A percentile compares a stretch with the other conserved stretches of the same genome.
Conservation (phyloP, 2,329 filamentous ascomycete genomes). For the Ophiostoma australiae region DNA sequence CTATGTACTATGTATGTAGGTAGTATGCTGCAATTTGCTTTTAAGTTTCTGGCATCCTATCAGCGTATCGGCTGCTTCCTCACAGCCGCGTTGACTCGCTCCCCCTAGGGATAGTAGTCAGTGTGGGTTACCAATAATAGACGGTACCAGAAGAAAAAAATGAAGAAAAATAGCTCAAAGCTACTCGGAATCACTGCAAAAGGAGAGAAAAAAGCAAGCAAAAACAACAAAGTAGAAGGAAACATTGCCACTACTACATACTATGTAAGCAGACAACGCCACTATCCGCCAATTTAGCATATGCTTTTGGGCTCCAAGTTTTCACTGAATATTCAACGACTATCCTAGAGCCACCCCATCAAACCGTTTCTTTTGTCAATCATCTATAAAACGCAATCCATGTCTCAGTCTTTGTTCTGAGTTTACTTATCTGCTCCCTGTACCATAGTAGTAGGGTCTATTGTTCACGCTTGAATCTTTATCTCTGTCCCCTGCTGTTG, state of each 20-base stretch:
- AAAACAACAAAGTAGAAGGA: too few relatives aligned
- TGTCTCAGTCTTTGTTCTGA: neutral
- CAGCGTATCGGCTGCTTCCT: neutral
- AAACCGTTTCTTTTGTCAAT: neutral
- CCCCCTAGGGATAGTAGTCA: neutral
- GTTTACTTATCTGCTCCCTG: too few relatives aligned
- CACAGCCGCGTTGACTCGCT: neutral
- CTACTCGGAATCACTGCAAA: neutral
- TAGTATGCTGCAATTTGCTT: neutral
- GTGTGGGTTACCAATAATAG: neutral
- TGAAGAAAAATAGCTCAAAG: neutral
- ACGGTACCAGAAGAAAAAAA: neutral
- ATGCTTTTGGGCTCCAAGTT: neutral
- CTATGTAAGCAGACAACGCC: neutral
- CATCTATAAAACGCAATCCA: neutral
- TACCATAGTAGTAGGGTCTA: neutral
- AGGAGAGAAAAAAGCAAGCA: neutral
- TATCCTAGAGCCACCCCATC: neutral
- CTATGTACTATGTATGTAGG: neutral
- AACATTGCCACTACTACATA: too few relatives aligned
- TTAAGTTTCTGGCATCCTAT: neutral
- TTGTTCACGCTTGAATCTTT: neutral
- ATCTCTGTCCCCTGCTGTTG: neutral
- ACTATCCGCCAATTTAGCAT: neutral
- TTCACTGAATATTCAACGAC: neutral